Base-by-base conservation (phyloP, 2,329 filamentous ascomycete species). In the Beauveria pseudobassiana region DNA sequence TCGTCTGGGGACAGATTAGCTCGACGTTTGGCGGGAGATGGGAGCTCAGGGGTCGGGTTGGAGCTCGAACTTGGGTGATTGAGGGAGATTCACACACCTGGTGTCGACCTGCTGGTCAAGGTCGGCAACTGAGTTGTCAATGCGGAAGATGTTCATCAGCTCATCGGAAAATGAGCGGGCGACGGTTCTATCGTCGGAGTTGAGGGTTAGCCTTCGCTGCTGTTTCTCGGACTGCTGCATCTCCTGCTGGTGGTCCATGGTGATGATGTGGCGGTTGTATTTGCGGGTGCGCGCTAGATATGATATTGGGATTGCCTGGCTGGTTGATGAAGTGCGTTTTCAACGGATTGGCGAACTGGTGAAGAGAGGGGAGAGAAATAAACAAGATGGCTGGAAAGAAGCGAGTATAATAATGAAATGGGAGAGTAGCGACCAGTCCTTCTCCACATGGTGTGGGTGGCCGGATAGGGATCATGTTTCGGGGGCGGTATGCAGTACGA, bases 141-240 rank as follows among this genome's bases (percentile, higher is more conserved):
- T 87, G 70, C 89, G 88, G 79, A 97, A 97, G 68, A 96, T 88
- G 72, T 91, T 88, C 79, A 93, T 89, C 64, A 97, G 81, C 73
- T 93, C 90, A 50, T 86, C 81, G 63, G 91, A 93, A 77, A 97
- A 96, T 72, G 89, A 91, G 69, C 86, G 88, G 59, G 92, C 93
- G 75, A 96, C 87, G 64, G 90, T 95, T 65, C 93, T 96, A 75
- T 62, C 53, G 22, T 57, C 53, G 26, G 53, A 51, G 28, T 56
- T 57, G 46, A 56, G 43, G 24, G 60, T 62, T 57, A 62, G 60
- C 48, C 58, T 50, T 34, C 42, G 58, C n/a, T 54, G 58, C 50
- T 48, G 58, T 28, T 30, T 61, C 58, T 61, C 40, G 10, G 58
- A 24, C 45, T 56, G 52, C 45, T 56, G 52, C 34, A 20, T 46